Evolutionary conservation across 2,329 filamentous ascomycete species (phyloP).

Genomic region (Cryphonectria carpinicola): DNA sequence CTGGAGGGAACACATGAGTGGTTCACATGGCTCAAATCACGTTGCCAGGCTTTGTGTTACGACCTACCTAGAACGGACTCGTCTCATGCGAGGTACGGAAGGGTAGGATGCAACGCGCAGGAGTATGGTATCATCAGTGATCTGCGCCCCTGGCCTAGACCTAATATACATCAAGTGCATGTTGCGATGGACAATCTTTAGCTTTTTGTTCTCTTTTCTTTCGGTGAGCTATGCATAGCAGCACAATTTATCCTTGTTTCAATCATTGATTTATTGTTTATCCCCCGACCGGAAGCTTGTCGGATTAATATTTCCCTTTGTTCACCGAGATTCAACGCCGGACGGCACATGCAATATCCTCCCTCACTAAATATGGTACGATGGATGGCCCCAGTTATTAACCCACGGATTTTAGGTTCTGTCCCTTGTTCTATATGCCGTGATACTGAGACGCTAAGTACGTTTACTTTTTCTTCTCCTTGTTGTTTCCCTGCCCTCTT

Average conservation of each 20-base stretch:
- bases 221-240: no score
- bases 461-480: neutral
- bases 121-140: neutral
- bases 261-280: no score
- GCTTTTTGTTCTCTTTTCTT: no score
- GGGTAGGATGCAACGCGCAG: neutral
- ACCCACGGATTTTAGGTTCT: neutral
- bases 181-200: no score
- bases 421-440: neutral
- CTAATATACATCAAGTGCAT: neutral
- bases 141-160: neutral
- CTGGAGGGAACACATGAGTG: neutral
- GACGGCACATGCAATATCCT: neutral
- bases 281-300: neutral
- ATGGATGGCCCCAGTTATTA: neutral
- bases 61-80: slow-evolving; percentile 23
- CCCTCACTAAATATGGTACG: neutral
- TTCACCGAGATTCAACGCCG: neutral
- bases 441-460: neutral
- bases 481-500: neutral
- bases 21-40: neutral
- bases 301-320: neutral
- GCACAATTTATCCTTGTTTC: no score
- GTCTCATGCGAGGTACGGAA: slow-evolving; percentile 12
- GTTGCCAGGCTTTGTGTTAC: neutral